Evolutionary conservation across 1,139 yeast species (phyloP), one percentile per base, ranked within the genome.

Genomic region (Kluyveromyces sp.): DNA sequence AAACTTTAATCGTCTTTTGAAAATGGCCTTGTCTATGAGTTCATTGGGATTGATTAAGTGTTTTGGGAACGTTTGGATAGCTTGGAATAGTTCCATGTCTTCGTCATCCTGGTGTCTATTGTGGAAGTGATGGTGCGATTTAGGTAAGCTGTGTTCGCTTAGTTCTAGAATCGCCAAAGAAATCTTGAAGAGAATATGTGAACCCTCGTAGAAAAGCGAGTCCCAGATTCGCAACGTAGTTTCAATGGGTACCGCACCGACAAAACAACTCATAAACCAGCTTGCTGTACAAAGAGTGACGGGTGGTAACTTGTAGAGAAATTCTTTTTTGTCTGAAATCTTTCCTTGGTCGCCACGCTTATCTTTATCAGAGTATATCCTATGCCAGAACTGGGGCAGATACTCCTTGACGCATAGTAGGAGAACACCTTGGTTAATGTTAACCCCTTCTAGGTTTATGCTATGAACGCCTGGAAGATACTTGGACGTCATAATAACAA

Each of bases 241-340:
- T 61, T 92, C 97, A 21, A 87, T 78, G 0, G 97, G 98, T 37
- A 92, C 67, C 1, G 81, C 78, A 0, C 96, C 96, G 37, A 90
- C 88, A 67, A 85, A 92, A 4, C 88, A 77, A 53, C 96, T 85
- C 98, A 92, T 92, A 63, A 92, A 92, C 98, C 98, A 92, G 42
- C 96, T 83, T 0, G 97, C 90, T 0, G 97, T 90, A 53, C 95
- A 95, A 39, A 92, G 72, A 0, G 97, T 86, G 4, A 92, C 79
- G 0, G 97, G 96, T 1, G 98, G 98, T 44, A 89, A 67, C 54
- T 84, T 80, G 25, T 79, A 72, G 43, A 90, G 71, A 46, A 84
- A 83, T 59, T 83, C 89, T 52, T 79, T 82, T 41, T 77, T 61
- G n/a, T 46, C 46, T 30, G 46, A 41, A 40, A 42, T 2, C 47